Percentiles rank a stretch among this genome's conserved stretches.
phyloP scores from a whole-genome alignment of 352 stramenopile genomes.

The Phytophthora syringae region DNA sequence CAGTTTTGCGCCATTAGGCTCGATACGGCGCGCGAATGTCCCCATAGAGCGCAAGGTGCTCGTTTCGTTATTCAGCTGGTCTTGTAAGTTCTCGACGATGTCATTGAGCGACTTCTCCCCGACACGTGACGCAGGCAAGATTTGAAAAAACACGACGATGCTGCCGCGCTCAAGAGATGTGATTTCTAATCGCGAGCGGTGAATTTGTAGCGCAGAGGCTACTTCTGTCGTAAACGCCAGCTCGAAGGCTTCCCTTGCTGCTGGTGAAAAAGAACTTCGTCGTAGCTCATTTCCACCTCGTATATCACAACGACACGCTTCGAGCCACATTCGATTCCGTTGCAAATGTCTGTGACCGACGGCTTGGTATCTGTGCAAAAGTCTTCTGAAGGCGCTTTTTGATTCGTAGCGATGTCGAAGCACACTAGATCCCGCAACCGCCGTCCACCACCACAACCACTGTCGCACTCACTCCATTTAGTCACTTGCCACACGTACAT shows the following conservation, averaged over 20 bases:
- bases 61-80: constrained; percentile 56
- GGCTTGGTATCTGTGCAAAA: constrained; percentile 51
- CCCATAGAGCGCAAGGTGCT: constrained; percentile 70
- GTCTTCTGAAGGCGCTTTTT: constrained; percentile 29
- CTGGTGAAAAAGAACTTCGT: constrained; percentile 74
- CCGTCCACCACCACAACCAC: constrained; percentile 68
- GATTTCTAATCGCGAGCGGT: constrained; percentile 61
- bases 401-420: constrained; percentile 37
- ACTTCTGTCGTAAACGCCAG: constrained; percentile 73
- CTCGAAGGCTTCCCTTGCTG: constrained; percentile 62
- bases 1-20: constrained; percentile 65
- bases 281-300: constrained; percentile 77
- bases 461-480: constrained; percentile 64
- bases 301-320: constrained; percentile 74
- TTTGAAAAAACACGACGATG: constrained; percentile 72
- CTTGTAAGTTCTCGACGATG: constrained; percentile 67
- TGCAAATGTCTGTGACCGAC: constrained; percentile 69
- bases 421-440: constrained; percentile 53
- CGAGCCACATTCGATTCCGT: constrained; percentile 77
- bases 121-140: constrained; percentile 62
- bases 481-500: constrained; percentile 60
- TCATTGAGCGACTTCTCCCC: constrained; percentile 71
- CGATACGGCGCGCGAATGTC: constrained; percentile 70
- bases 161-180: constrained; percentile 59
- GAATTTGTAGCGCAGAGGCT: constrained; percentile 63